Base-by-base conservation (phyloP, 139 green algal species). In the Picochlorum sp. region DNA sequence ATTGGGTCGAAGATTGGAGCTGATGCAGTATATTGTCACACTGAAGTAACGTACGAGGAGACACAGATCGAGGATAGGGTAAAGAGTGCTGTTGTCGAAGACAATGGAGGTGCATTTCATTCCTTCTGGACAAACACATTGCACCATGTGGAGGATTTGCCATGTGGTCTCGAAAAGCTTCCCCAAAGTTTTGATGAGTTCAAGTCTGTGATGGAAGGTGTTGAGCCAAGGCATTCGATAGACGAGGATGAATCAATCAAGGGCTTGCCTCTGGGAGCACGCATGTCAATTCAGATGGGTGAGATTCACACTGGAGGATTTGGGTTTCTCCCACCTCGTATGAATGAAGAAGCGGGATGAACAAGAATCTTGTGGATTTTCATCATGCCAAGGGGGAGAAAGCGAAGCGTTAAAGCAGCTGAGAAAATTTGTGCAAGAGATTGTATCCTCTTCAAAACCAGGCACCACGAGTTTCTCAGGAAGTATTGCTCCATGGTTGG, bases 401-500 rank as follows among this genome's bases (percentile, higher is more conserved):
- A 75, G 65, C 2, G 85, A 93, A 70, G 86, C 85, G 7, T 72
- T 94, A 45, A 41, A 60, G 7, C 71, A 81, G 41, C 70, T 92
- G 59, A 49, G 67, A 7, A 18, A 23, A 11, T 94, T 92, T 58
- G 38, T 57, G 7, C n/a, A 13, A 52, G 6, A 44, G 0, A 45
- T 37, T 47, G 8, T 10, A 41, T 41, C 34, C 34, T 41, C 34
- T 18, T 41, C 44, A 18, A 44, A 54, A 4, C 63, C 70, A 11
- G 49, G 62, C 56, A 50, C 50, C 45, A 71, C 57, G 45, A 73
- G 65, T 66, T 94, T 94, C 61, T 82, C 74, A 26, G 81, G 72
- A 65, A 79, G 80, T 63, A 86, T 95, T 49, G 87, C 81, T 3
- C 86, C 86, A 20, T 93, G 86, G 86, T 62, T 94, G 51, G 86